phyloP scores from a whole-genome alignment of 1,139 yeast species.

The Nakaseomyces glabratus region DNA sequence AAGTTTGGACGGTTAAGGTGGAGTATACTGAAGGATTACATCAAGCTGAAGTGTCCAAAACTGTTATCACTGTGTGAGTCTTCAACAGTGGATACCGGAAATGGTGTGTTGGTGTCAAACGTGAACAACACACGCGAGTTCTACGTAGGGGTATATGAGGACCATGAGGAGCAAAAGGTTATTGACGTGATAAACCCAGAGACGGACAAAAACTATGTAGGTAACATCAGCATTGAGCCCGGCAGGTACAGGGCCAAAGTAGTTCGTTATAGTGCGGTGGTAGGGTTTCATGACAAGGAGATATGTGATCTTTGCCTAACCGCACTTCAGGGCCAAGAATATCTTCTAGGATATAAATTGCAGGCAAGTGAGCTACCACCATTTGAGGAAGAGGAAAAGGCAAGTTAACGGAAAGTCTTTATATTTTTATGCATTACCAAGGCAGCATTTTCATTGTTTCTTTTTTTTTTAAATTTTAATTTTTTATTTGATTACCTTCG shows the following conservation, averaged over 20 bases:
- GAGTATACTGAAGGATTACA: slow-evolving; percentile 30
- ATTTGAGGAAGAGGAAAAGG: slow-evolving; percentile 12
- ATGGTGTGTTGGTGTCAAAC: slow-evolving; percentile 4
- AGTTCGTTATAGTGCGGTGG: slow-evolving; percentile 25
- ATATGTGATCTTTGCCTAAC: slow-evolving; percentile 22
- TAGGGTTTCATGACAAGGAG: slow-evolving; percentile 28
- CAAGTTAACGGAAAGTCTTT: too few species aligned
- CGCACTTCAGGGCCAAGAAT: slow-evolving; percentile 24
- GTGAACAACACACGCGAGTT: slow-evolving; percentile 26
- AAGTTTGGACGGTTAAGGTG: slow-evolving; percentile 28
- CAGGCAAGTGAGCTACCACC: slow-evolving; percentile 22
- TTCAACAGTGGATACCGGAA: slow-evolving; percentile 9
- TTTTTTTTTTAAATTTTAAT: too few species aligned
- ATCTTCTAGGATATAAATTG: slow-evolving; percentile 23
- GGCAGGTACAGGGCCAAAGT: slow-evolving; percentile 13
- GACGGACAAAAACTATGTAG: slow-evolving; percentile 3
- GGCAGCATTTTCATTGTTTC: too few species aligned
- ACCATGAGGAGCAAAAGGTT: slow-evolving; percentile 20
- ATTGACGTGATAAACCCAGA: slow-evolving; percentile 12
- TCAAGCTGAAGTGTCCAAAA: slow-evolving; percentile 27
- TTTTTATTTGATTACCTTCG: too few species aligned
- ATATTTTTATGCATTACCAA: too few species aligned
- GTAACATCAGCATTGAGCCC: slow-evolving; percentile 6
- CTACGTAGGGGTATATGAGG: slow-evolving; percentile 31
- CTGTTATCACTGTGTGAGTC: slow-evolving; percentile 15